Conservation (phyloP, 1,284 basidiomycete genomes). For the Leccinum griseonigrum region DNA sequence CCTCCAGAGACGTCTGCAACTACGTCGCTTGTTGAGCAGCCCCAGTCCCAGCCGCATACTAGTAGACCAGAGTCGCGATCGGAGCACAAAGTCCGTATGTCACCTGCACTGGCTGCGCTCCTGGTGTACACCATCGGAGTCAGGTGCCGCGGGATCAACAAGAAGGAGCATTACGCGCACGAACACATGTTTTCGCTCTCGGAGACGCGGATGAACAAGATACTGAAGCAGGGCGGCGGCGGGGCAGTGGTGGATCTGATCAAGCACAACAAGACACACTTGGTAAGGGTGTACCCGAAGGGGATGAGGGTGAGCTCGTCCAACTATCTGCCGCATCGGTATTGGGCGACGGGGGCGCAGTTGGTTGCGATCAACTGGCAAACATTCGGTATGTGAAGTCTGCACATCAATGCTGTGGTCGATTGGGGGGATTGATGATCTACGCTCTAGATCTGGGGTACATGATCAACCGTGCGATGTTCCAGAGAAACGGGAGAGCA, state of each 20-base stretch:
- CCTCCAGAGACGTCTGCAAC: conserved; percentile 18
- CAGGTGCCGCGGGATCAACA: conserved; percentile 91
- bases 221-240: conserved; percentile 54
- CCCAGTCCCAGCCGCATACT: background rate
- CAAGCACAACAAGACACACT: conserved; percentile 85
- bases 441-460: conserved; percentile 69
- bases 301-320: conserved; percentile 79
- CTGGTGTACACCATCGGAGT: conserved; percentile 96
- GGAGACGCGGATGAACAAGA: conserved; percentile 77
- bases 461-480: conserved; percentile 94
- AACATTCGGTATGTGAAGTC: conserved; percentile 69
- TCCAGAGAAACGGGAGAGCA: conserved; percentile 78
- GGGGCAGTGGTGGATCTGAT: conserved; percentile 57
- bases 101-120: conserved; percentile 68
- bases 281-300: conserved; percentile 90
- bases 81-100: conserved; percentile 62
- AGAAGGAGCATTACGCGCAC: conserved; percentile 83
- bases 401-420: background rate
- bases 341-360: conserved; percentile 90
- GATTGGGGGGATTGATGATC: background rate
- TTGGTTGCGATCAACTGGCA: conserved; percentile 99
- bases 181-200: conserved; percentile 94
- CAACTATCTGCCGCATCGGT: conserved; percentile 89
- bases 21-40: conserved; percentile 16
- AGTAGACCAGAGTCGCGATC: conserved; percentile 12